A percentile compares a stretch with the other conserved stretches of the same genome.
Evolutionary conservation across 495 filamentous ascomycete genomes (phyloP).

Genomic region (Aspergillus conjunctus): DNA sequence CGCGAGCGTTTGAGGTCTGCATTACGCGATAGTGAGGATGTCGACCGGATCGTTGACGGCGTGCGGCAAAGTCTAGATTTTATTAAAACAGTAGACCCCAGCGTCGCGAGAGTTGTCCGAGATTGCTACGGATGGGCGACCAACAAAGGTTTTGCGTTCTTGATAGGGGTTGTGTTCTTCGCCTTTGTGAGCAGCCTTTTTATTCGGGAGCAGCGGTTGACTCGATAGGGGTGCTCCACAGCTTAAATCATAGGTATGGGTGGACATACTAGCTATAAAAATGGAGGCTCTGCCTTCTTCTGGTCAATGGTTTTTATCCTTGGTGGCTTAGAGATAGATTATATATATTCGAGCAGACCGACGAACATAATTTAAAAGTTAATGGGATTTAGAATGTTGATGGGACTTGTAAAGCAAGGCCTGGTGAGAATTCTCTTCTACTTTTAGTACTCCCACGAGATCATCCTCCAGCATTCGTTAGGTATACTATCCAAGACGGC

Average conservation of each 20-base stretch:
- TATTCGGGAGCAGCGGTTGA: constrained; percentile 46
- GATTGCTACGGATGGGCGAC: constrained; percentile 64
- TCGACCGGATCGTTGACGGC: constrained; percentile 67
- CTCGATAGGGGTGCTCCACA: constrained; percentile 25
- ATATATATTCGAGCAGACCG: neutral
- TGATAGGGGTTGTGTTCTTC: constrained; percentile 47
- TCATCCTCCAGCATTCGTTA: too few species aligned
- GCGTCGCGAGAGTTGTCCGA: constrained; percentile 61
- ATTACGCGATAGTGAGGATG: constrained; percentile 60
- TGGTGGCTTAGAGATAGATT: neutral
- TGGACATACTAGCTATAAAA: neutral
- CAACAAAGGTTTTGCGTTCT: constrained; percentile 50
- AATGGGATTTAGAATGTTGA: neutral
- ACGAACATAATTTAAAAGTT: neutral
- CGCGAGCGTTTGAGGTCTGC: constrained; percentile 55
- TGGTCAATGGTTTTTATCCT: neutral
- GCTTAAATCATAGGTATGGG: neutral
- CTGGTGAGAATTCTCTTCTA: too few species aligned
- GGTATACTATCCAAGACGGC: too few species aligned
- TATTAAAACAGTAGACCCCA: constrained; percentile 67
- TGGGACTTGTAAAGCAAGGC: too few species aligned
- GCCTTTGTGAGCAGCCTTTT: constrained; percentile 50
- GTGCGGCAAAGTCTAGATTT: constrained; percentile 76
- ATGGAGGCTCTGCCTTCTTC: neutral
- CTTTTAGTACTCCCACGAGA: too few species aligned